A percentile compares a stretch with the other conserved stretches of the same genome.
Conservation (phyloP, 2,329 filamentous ascomycete species). For the Colletotrichum costaricense region DNA sequence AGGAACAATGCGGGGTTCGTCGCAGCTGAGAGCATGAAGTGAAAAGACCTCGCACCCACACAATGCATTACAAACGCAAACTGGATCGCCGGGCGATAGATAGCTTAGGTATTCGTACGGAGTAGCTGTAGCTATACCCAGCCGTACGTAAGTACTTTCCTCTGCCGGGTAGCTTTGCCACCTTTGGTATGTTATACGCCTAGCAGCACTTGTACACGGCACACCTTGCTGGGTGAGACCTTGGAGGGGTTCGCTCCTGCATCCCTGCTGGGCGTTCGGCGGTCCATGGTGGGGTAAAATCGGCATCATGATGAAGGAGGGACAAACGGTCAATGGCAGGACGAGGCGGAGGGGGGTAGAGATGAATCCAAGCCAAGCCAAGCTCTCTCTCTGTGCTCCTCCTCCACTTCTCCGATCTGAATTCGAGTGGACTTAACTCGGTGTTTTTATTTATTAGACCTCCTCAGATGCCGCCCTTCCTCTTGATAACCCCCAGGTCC, state of each 20-base stretch:
- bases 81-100: neutral
- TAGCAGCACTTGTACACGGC: neutral
- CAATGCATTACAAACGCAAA: slow-evolving; percentile 5
- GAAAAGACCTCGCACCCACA: slow-evolving; percentile 27
- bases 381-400: neutral
- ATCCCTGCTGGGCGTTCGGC: neutral
- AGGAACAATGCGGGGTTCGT: slow-evolving; percentile 33
- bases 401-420: slow-evolving; percentile 36
- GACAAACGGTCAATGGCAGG: slow-evolving; percentile 32
- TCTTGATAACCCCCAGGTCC: slow-evolving; percentile 1
- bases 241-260: slow-evolving; percentile 1
- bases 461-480: slow-evolving; percentile 22
- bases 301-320: slow-evolving; percentile 30
- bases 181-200: slow-evolving; percentile 21
- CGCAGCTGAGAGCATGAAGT: slow-evolving; percentile 19
- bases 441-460: slow-evolving; percentile 35
- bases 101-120: neutral
- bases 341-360: neutral
- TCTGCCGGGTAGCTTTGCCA: slow-evolving; percentile 17
- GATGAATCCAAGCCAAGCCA: slow-evolving; percentile 13
- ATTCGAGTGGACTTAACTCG: slow-evolving; percentile 36
- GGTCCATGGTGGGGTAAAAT: slow-evolving; percentile 24
- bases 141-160: neutral
- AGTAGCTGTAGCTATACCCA: neutral
- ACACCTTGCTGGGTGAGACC: slow-evolving; percentile 2